Percentiles rank a stretch among this genome's conserved stretches.
Evolutionary conservation across 202 grass and related monocot genomes (phyloP).

Genomic region (Setaria italica): DNA sequence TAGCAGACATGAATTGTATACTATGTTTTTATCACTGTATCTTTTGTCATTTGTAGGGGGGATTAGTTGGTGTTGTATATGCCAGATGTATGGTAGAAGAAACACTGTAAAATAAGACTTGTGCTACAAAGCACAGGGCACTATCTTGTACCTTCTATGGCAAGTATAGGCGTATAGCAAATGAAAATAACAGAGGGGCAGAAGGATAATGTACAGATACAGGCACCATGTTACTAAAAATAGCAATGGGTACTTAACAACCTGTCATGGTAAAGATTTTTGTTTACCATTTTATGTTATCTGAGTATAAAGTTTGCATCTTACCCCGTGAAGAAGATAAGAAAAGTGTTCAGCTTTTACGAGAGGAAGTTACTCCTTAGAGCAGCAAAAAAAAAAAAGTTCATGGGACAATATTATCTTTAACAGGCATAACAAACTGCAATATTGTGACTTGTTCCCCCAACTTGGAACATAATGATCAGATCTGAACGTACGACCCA

Average conservation of each 20-base stretch:
- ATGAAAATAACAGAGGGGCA: neutral
- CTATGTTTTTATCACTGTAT: constrained; percentile 11
- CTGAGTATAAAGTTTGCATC: neutral
- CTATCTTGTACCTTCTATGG: constrained; percentile 15
- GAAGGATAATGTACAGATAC: constrained; percentile 1
- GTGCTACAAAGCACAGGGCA: constrained; percentile 4
- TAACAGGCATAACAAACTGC: too few relatives aligned
- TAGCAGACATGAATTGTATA: constrained; percentile 25
- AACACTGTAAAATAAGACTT: constrained; percentile 49
- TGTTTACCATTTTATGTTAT: neutral
- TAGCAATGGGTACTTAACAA: neutral
- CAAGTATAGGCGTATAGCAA: neutral
- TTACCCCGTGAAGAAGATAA: neutral
- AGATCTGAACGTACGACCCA: neutral
- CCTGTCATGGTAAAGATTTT: too few relatives aligned
- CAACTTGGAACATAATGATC: neutral
- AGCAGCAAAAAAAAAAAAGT: neutral
- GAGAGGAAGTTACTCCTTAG: neutral
- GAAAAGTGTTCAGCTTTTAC: neutral
- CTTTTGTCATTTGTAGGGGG: constrained; percentile 22
- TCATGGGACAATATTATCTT: neutral
- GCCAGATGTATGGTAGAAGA: neutral
- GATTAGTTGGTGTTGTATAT: constrained; percentile 18
- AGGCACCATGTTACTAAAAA: neutral
- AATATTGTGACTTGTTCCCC: neutral